Evolutionary conservation across 2,329 filamentous ascomycete genomes (phyloP), one percentile per base, ranked within the genome.

Genomic region (Exophiala phaeomuriformis): DNA sequence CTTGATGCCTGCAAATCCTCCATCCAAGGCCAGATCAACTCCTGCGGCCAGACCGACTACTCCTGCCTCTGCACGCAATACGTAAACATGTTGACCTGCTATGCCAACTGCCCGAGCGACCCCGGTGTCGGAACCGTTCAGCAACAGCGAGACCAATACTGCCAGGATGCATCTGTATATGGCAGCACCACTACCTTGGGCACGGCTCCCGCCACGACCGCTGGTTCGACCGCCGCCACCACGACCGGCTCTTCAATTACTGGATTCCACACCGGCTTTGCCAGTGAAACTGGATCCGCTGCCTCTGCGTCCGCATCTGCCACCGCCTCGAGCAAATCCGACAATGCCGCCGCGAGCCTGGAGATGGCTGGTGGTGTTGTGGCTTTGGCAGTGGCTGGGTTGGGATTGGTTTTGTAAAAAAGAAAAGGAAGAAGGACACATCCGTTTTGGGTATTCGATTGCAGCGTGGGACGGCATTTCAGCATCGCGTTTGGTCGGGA

Each of bases 21-120:
- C 53, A 69, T 71, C 62, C 60, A 72, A 57, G 63, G 66, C 5
- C 70, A 72, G 52, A 67, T 78, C 63, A 58, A 69, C 12, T 62
- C 60, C 43, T 80, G 78, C 67, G 61, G 57, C 32, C 51, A 62
- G 39, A 76, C 75, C 58, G 76, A 80, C 67, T 80, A 72, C 69
- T 67, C 71, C 62, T 84, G 82, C 68, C 71, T 82, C 31, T 85
- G 81, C 68, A 69, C 74, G 47, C 74, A 78, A 61, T 79, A 77
- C 66, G 75, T 65, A 36, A 73, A 77, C 49, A 70, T 80, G 35
- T 61, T 78, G 59, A 78, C 74, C 32, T 84, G 82, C 76, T 84
- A 82, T 72, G 77, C 78, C 72, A 81, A 82, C 72, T 84, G 82
- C 71, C 80, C 81, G 49, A 67, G 71, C 59, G 73, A 77, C 62